Evolutionary conservation across 1,284 basidiomycete genomes (phyloP), one percentile per base, ranked within the genome.

Genomic region (Pseudozyma sp.): DNA sequence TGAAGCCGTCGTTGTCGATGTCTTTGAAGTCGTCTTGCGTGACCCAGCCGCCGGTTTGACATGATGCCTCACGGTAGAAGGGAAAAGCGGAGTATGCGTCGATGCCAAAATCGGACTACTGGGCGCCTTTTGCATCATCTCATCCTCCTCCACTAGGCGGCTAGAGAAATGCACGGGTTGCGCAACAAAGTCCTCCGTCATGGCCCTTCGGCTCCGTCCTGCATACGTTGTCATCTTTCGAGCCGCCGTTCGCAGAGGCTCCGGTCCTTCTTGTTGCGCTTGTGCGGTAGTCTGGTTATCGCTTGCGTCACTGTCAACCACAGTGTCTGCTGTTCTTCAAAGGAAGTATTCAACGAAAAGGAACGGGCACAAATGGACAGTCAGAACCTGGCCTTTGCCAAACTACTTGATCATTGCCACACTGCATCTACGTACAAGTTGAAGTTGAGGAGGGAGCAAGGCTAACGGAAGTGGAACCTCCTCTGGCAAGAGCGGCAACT

Each of bases 361-460:
- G 11, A 19, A 14, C 13, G 19, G 44, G 31, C 57, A 62, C 51
- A 52, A 48, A 55, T n/a, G 44, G 36, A 43, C 35, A 21, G 62
- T 65, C 60, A 71, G 57, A 56, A 42, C 8, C 19, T 31, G 3
- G 25, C 25, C 3, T 6, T 31, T 31, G 25, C 25, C 25, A 31
- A 31, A 31, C 3, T 31, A 31, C 25, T 31, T 31, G 3, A 31
- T 31, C 25, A 31, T 31, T 31, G 25, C 25, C 25, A 31, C 25
- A 31, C 25, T 31, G 25, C 25, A 31, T 31, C 69, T 76, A 76
- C 73, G 73, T 76, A 76, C 73, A 76, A 40, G 60, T 51, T 25
- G 59, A 40, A 49, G 47, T 59, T 47, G 60, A n/a, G 45, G 57
- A 42, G 25, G 25, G 25, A 31, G 25, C 25, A 49, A 45, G 38